phyloP scores from a whole-genome alignment of 1,284 basidiomycete genomes.

The Heterobasidion annosum region DNA sequence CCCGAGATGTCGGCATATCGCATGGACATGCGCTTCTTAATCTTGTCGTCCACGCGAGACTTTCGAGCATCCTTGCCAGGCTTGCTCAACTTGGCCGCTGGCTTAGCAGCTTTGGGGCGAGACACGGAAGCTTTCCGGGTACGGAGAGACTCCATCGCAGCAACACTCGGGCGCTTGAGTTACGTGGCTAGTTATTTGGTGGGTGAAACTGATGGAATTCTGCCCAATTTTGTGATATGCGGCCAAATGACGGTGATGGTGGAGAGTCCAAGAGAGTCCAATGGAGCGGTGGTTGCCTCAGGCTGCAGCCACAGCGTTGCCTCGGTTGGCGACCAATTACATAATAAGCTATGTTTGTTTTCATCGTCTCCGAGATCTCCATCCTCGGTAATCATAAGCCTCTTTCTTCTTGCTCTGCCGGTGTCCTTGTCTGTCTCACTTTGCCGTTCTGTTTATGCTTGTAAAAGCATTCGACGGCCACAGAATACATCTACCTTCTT shows the following conservation, averaged over 20 bases:
- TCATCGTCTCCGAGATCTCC: no score
- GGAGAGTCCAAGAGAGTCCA: no score
- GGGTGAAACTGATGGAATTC: no score
- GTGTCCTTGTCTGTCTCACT: not conserved
- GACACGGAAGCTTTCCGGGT: constrained; percentile 45
- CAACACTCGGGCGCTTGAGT: not conserved
- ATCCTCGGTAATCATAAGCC: no score
- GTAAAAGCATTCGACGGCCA: not conserved
- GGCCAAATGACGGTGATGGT: no score
- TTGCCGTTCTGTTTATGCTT: not conserved
- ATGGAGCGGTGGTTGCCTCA: no score
- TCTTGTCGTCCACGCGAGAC: constrained; percentile 83
- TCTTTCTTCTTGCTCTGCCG: no score
- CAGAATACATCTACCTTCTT: not conserved
- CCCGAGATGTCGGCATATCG: constrained; percentile 78
- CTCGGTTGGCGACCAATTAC: no score
- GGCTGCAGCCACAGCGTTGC: no score
- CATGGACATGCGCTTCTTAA: constrained; percentile 89
- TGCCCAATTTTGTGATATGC: no score
- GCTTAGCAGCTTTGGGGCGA: constrained; percentile 16
- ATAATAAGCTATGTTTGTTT: no score
- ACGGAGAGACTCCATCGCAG: constrained; percentile 58
- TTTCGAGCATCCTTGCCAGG: constrained; percentile 40
- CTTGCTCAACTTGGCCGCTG: constrained; percentile 21
- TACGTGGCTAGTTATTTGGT: no score